phyloP scores from a whole-genome alignment of 306 rosid species.

The Mimosa pudica region DNA sequence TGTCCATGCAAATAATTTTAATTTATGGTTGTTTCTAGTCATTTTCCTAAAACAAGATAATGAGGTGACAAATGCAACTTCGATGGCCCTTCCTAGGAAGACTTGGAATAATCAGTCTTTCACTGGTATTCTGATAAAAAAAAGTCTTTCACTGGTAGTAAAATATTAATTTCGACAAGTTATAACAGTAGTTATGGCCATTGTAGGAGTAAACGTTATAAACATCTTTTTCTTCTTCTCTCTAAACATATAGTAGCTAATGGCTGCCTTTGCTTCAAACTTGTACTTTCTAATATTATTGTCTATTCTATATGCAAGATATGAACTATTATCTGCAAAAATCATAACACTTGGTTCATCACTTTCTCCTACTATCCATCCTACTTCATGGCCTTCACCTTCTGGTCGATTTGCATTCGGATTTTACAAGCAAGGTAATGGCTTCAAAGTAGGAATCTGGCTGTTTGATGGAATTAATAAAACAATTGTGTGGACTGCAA shows the following conservation, averaged over 20 bases:
- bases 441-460: not conserved
- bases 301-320: not conserved
- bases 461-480: not conserved
- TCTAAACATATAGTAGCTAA: not conserved
- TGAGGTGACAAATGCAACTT: not conserved
- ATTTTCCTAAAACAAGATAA: not conserved
- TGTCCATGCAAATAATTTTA: too few species aligned
- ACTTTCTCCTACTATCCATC: not conserved
- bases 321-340: not conserved
- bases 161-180: too few species aligned
- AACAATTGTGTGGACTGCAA: conserved; percentile 18
- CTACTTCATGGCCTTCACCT: conserved; percentile 29
- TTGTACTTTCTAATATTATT: not conserved
- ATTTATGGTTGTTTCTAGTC: too few species aligned
- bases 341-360: not conserved
- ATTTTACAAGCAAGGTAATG: conserved; percentile 30
- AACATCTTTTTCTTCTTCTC: not conserved
- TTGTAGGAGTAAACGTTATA: too few species aligned
- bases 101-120: not conserved
- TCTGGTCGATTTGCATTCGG: conserved; percentile 47
- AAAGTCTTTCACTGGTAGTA: not conserved
- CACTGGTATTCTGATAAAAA: too few species aligned
- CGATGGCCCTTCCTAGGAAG: not conserved
- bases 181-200: not conserved
- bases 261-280: not conserved